These are phyloP conservation scores for Chrysoporthe deuterocubensis DNA, from an alignment of 2,329 filamentous ascomycete genomes.

Conservation along the genomic window DNA sequence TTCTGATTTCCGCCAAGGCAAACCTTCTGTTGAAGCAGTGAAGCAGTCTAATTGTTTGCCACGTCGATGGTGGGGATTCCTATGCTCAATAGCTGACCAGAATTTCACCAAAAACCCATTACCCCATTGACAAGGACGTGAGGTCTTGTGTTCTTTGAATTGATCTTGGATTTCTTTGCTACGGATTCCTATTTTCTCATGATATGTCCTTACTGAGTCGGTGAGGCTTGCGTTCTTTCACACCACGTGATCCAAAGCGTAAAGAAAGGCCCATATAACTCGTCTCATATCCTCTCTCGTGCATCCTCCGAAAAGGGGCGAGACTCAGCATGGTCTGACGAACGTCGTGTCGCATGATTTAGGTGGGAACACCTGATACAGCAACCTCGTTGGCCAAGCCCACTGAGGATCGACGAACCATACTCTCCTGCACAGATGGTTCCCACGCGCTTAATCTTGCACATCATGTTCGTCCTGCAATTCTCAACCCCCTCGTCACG, in stretches of 20 bases:
- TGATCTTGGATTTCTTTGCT: too few species aligned
- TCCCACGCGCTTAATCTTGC: background rate
- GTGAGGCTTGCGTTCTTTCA: background rate
- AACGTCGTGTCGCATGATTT: slow-evolving; percentile 19
- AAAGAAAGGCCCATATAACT: background rate
- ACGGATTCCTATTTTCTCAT: too few species aligned
- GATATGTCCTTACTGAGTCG: too few species aligned
- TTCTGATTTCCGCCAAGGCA: too few species aligned
- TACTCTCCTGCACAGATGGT: background rate
- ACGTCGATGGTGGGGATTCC: too few species aligned
- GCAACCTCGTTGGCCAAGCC: background rate
- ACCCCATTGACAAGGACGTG: too few species aligned
- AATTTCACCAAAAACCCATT: too few species aligned
- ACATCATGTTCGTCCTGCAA: background rate
- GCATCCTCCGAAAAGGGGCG: slow-evolving; percentile 9
- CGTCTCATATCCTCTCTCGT: slow-evolving; percentile 13
- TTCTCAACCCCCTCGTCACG: background rate
- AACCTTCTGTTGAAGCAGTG: too few species aligned
- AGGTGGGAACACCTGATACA: slow-evolving; percentile 10
- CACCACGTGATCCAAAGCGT: background rate
- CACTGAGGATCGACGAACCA: slow-evolving; percentile 14
- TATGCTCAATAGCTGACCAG: background rate
- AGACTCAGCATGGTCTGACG: slow-evolving; percentile 18
- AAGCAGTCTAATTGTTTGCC: too few species aligned
- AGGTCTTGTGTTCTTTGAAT: too few species aligned